Base-by-base conservation (phyloP, 73 alveolate genomes). In the Blepharisma stoltei region DNA sequence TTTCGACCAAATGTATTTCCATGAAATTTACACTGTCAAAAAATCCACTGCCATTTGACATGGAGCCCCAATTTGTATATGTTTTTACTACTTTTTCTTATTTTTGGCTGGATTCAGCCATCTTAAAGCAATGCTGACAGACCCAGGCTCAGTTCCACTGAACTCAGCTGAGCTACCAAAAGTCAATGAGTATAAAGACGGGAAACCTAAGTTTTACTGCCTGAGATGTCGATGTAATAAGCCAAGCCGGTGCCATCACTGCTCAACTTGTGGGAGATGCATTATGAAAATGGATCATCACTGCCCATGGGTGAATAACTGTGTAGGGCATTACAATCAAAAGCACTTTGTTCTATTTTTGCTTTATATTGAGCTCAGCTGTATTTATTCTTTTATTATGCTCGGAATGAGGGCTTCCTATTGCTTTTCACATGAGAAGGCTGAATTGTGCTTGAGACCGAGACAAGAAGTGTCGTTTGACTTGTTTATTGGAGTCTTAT, bases 231-330 rank as follows among this genome's bases (percentile, higher is more conserved):
- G 23, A 20, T 8, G 14, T 38, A 18, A 8, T 18, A 60, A 60
- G 23, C 73, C 73, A 9, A n/a, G 4, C 2, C 38, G 73, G 5
- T 14, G 46, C 14, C 73, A 60, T 60, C 73, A 60, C 46, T 60
- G 73, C 47, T 14, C 14, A 9, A 60, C 73, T 1, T 60, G 73
- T 25, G 73, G 46, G 5, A 60, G 23, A 60, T 60, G 73, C 5
- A 60, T 60, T 47, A 14, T 9, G 23, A 60, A 60, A n/a, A 60
- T 60, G 73, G 73, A 60, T 47, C 73, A 60, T 60, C 73, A 60
- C 73, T 60, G 73, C 23, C 73, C 37, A 20, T 60, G 73, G 73
- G 23, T 60, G 18, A 60, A 60, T 38, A 60, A 60, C 46, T 60
- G 73, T 25, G 73, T 60, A 18, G 73, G 73, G 2, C 5, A 14